Conservation (phyloP, 2,329 filamentous ascomycete genomes). For the Paecilomyces sp. region DNA sequence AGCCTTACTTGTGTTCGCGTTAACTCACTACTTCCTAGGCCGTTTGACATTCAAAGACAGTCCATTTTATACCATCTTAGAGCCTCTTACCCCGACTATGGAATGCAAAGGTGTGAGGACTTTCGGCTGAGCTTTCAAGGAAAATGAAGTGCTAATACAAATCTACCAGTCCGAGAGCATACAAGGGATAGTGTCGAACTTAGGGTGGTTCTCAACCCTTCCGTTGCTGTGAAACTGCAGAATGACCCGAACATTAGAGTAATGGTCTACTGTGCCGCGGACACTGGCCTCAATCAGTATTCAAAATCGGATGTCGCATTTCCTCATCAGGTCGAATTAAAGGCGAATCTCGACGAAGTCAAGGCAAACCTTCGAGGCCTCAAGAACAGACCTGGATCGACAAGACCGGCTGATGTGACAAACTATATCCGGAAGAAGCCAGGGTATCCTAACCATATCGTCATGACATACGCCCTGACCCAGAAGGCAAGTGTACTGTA, state of each 20-base stretch:
- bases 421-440: slow-evolving; percentile 59
- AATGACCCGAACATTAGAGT: slow-evolving; percentile 59
- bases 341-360: slow-evolving; percentile 79
- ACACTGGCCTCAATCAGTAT: slow-evolving; percentile 52
- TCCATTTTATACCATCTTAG: slow-evolving; percentile 72
- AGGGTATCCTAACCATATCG: slow-evolving; percentile 67
- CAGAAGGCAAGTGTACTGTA: slow-evolving; percentile 54
- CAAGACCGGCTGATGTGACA: slow-evolving; percentile 87
- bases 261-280: slow-evolving; percentile 75
- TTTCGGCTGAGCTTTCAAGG: slow-evolving; percentile 12
- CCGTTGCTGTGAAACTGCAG: slow-evolving; percentile 49
- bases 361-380: slow-evolving; percentile 90
- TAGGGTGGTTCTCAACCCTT: slow-evolving; percentile 50
- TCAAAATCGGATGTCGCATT: slow-evolving; percentile 67
- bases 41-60: slow-evolving; percentile 61
- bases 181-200: slow-evolving; percentile 54
- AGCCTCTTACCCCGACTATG: slow-evolving; percentile 57
- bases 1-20: background rate
- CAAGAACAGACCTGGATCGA: slow-evolving; percentile 94
- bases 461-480: slow-evolving; percentile 88
- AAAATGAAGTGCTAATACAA: slow-evolving; percentile 5
- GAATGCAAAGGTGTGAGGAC: slow-evolving; percentile 62
- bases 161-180: slow-evolving; percentile 45
- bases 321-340: slow-evolving; percentile 86
- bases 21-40: slow-evolving; percentile 32